phyloP scores from a whole-genome alignment of 371 early-diverging fungal species.

The Saksenaea oblongispora region DNA sequence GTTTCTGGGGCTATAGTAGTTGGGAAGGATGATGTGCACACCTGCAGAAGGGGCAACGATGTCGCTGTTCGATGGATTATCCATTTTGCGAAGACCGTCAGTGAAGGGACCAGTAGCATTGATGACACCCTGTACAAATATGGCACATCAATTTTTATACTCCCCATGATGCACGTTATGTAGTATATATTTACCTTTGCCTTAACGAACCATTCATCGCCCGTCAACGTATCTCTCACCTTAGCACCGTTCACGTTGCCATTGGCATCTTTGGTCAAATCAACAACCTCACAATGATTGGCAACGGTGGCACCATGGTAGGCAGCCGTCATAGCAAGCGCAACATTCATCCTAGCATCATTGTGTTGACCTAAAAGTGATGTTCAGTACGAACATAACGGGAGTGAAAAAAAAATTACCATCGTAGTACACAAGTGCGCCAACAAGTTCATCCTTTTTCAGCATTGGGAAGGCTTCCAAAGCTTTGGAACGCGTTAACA shows the following conservation, averaged over 20 bases:
- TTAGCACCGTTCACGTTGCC: constrained; percentile 78
- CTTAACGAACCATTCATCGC: constrained; percentile 85
- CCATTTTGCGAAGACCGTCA: constrained; percentile 89
- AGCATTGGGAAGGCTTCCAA: constrained; percentile 96
- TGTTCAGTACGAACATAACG: too few species aligned
- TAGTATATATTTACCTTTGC: constrained; percentile 64
- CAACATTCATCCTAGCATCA: constrained; percentile 98
- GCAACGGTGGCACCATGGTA: constrained; percentile 93
- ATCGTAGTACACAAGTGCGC: constrained; percentile 98
- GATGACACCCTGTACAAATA: constrained; percentile 77
- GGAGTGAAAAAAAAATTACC: too few species aligned
- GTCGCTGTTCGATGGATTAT: constrained; percentile 69
- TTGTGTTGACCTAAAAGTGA: constrained; percentile 91
- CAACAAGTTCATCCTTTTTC: constrained; percentile 86
- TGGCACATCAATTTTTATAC: not conserved
- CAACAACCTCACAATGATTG: constrained; percentile 94
- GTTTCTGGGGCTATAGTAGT: constrained; percentile 90
- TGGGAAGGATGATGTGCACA: constrained; percentile 95
- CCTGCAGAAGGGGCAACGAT: constrained; percentile 97
- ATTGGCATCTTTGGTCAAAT: constrained; percentile 76
- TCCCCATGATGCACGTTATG: not conserved
- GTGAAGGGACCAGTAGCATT: constrained; percentile 75
- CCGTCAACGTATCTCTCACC: constrained; percentile 86
- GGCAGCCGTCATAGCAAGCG: constrained; percentile 93
- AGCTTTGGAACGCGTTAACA: constrained; percentile 83